Evolutionary conservation across 331 rosid species (phyloP).

Genomic region (Quercus lobata): DNA sequence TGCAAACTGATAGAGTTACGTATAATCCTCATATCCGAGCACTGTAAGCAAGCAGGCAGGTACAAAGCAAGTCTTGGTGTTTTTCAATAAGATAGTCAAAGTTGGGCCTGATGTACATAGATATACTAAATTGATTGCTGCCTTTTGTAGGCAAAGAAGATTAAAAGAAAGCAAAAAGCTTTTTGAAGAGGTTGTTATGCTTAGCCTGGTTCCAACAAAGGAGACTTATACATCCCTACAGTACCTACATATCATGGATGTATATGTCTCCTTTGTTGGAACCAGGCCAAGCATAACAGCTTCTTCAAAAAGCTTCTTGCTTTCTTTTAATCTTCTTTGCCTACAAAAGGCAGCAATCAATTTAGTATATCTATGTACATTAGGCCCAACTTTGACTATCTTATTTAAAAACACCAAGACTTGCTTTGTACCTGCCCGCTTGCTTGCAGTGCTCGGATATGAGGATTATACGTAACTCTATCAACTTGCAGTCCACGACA

Average conservation of each 20-base stretch:
- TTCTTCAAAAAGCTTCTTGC: constrained; percentile 16
- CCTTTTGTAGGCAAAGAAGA: constrained; percentile 56
- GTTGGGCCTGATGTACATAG: constrained; percentile 73
- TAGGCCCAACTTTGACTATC: constrained; percentile 86
- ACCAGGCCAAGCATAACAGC: constrained; percentile 49
- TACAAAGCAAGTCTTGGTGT: constrained; percentile 48
- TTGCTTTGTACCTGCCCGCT: constrained; percentile 32
- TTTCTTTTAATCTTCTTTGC: constrained; percentile 60
- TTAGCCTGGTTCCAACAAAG: constrained; percentile 68
- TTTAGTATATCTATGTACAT: too few species aligned
- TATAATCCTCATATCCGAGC: constrained; percentile 74
- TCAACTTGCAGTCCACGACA: constrained; percentile 44
- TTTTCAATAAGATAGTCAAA: constrained; percentile 79
- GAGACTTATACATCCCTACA: constrained; percentile 76
- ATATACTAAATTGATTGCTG: constrained; percentile 71
- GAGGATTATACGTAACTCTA: constrained; percentile 70
- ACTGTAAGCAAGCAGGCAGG: constrained; percentile 50
- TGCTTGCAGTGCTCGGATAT: constrained; percentile 65
- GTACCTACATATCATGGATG: constrained; percentile 84
- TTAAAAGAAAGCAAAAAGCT: constrained; percentile 43
- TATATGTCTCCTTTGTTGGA: constrained; percentile 78
- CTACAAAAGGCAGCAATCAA: constrained; percentile 69
- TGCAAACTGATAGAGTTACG: constrained; percentile 60
- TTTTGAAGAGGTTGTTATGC: constrained; percentile 37
- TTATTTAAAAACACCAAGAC: constrained; percentile 67